Evolutionary conservation across 164 flowering plant species (phyloP), one percentile per base, ranked within the genome.

Genomic region (Annona squamosa): DNA sequence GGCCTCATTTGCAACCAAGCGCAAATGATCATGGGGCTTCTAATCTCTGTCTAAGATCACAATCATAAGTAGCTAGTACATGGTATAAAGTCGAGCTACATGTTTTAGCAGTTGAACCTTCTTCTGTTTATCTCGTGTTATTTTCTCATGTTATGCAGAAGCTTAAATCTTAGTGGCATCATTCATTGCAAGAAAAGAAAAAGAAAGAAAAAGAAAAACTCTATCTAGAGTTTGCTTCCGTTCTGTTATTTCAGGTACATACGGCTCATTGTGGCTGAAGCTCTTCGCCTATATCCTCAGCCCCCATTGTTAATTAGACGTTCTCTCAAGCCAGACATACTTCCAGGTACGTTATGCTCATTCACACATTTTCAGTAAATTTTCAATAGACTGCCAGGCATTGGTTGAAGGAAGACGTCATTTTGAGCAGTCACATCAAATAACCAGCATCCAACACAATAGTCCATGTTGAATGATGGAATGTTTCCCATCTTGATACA

Each of bases 261-360:
- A 44, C 82, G 99, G 57, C 91, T 91, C 48, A 89, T 95, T 76
- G 85, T 93, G 77, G 96, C 83, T 12, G 99, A 93, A 84, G 37
- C 93, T 69, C 93, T 95, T 70, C 96, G 99, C n/a, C 74, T 95
- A 72, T 95, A 82, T 84, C 99, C 99, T 76, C 99, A 95, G 69
- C 98, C 99, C 7, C 99, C 99, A 45, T 76, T 95, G 83, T 94
- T 95, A 3, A 95, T 95, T 67, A 88, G 98, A 74, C 96, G 97
- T 59, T 46, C 98, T n/a, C 93, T 95, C 75, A 89, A 80, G 78
- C 62, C 97, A 47, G 99, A 95, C 85, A 59, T 69, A 56, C 81
- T 95, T 72, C 99, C 99, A 77, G 98, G 99, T 92, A 85, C n/a
- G 19, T 37, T 17, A 63, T 61, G 52, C 61, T 45, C 64, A 19